Evolutionary conservation across 441 rosid species (phyloP).

Genomic region (Viola pubescens): DNA sequence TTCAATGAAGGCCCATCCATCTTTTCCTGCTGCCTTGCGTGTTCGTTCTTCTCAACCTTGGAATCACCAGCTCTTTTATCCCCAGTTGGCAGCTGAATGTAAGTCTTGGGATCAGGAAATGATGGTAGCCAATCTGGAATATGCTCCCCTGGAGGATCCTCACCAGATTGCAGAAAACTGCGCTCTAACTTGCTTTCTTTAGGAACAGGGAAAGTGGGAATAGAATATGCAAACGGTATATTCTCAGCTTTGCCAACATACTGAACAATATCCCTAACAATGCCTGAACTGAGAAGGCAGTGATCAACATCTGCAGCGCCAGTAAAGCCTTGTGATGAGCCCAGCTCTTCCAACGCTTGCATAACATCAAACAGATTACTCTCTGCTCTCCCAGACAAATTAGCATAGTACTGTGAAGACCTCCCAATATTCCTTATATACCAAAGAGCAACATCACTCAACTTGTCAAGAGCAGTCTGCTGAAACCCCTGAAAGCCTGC

Average conservation of each 20-base stretch:
- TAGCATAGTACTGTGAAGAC: constrained; percentile 46
- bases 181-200: constrained; percentile 42
- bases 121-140: constrained; percentile 85
- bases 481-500: constrained; percentile 73
- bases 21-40: constrained; percentile 24
- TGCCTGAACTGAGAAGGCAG: constrained; percentile 58
- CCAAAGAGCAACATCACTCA: constrained; percentile 49
- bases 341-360: constrained; percentile 70
- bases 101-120: constrained; percentile 53
- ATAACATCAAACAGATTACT: constrained; percentile 59
- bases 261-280: constrained; percentile 51
- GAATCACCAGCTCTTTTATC: constrained; percentile 28
- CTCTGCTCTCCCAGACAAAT: constrained; percentile 59
- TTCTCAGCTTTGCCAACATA: constrained; percentile 48
- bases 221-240: constrained; percentile 52
- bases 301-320: constrained; percentile 60
- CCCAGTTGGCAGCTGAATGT: constrained; percentile 21
- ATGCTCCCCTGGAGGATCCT: constrained; percentile 59
- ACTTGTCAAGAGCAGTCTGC: constrained; percentile 61
- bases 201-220: constrained; percentile 56
- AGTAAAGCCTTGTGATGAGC: constrained; percentile 45
- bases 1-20: constrained; percentile 31
- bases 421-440: constrained; percentile 52
- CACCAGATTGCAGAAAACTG: constrained; percentile 49
- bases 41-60: constrained; percentile 25